Percentiles rank a stretch among this genome's conserved stretches.
Evolutionary conservation across 805 yeast species (phyloP).

Genomic region (Starmerella kuoi): DNA sequence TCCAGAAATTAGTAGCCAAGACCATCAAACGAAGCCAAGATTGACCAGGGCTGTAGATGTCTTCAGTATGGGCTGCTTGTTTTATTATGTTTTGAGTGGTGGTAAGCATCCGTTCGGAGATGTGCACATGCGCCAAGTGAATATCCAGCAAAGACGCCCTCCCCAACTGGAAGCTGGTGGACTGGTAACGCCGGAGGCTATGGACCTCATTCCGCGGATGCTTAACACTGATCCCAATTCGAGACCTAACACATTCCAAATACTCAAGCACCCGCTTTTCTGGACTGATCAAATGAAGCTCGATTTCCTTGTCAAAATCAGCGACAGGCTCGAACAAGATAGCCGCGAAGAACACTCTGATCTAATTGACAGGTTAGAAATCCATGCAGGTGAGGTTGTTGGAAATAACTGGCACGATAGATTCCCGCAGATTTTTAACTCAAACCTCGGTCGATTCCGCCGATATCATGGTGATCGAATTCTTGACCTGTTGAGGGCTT

Average conservation of each 20-base stretch:
- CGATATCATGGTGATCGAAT: slow-evolving; percentile 68
- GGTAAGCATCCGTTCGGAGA: slow-evolving; percentile 97
- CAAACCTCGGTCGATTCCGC: slow-evolving; percentile 79
- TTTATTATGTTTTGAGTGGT: slow-evolving; percentile 66
- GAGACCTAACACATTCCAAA: slow-evolving; percentile 58
- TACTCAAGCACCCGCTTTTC: slow-evolving; percentile 77
- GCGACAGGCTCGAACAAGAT: slow-evolving; percentile 84
- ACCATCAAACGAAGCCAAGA: slow-evolving; percentile 32
- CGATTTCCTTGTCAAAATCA: slow-evolving; percentile 72
- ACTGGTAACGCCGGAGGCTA: slow-evolving; percentile 42
- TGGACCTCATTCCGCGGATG: slow-evolving; percentile 63
- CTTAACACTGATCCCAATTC: slow-evolving; percentile 48
- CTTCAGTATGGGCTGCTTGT: slow-evolving; percentile 89
- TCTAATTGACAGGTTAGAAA: slow-evolving; percentile 45
- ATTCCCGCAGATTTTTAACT: slow-evolving; percentile 62
- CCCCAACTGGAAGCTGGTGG: slow-evolving; percentile 38
- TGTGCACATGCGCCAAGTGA: slow-evolving; percentile 73
- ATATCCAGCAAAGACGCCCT: slow-evolving; percentile 59
- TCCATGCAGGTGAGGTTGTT: slow-evolving; percentile 34
- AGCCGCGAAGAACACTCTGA: slow-evolving; percentile 66
- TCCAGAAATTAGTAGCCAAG: slow-evolving; percentile 44
- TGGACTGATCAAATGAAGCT: slow-evolving; percentile 67
- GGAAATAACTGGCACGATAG: slow-evolving; percentile 63
- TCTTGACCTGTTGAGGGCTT: slow-evolving; percentile 76
- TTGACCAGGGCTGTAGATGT: slow-evolving; percentile 85